Base-by-base conservation (phyloP, 2,329 filamentous ascomycete species). In the Cladophialophora psammophila region DNA sequence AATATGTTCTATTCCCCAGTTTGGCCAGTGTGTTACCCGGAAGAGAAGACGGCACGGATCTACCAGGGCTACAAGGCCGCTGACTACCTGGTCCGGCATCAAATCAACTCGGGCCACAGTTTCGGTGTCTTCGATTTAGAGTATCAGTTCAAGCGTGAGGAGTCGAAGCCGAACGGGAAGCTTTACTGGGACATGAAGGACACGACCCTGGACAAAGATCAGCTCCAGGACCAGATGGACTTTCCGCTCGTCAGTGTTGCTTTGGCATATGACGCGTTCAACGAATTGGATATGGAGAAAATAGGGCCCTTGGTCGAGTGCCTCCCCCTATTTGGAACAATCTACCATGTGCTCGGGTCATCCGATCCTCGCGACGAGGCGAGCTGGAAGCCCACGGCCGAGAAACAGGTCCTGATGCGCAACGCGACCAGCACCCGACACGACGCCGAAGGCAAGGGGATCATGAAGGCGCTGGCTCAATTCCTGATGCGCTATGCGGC, bases 101-200 rank as follows among this genome's bases (percentile, higher is more conserved):
- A 78, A 63, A 74, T 80, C 65, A 62, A 73, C 38, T 77, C 75
- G 1, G 76, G 75, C 2, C 61, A 78, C 3, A 77, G 75, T 45
- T 79, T 75, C 67, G 78, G 78, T 60, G 77, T 80, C 38, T 79
- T 79, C 72, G 78, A 80, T 69, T 77, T 74, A 8, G 71, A 79
- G 48, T 80, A 79, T 68, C 40, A 69, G 20, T 80, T 74, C 76
- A 78, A 76, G 60, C 72, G 72, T 2, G 65, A 74, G 5, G 73
- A 77, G 31, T 78, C 75, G 35, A 71, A 66, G 20, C 67, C 73
- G 45, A 76, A 26, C 61, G 74, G 58, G 45, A 65, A 60, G 6
- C 50, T 73, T 15, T 69, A 72, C 60, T 73, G 71, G 70, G 64
- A 72, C 48, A 20, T 65, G 6, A 61, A 65, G 10, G 58, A 66